Evolutionary conservation across 2,329 filamentous ascomycete species (phyloP).

Genomic region (Conoideocrella luteorostrata): DNA sequence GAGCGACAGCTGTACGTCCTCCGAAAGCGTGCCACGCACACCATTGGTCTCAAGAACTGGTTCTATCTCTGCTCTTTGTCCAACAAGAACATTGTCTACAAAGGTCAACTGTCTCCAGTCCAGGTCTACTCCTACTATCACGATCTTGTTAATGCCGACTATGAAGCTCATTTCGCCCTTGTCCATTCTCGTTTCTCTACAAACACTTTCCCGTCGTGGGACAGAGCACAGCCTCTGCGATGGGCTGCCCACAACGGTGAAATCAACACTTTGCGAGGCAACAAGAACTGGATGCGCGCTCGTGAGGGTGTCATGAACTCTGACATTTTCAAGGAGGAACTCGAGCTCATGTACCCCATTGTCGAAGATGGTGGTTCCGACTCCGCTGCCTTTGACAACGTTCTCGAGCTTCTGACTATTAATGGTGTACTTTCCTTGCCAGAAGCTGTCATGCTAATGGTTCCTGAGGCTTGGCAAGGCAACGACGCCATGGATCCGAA

Average conservation of each 20-base stretch:
- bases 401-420: slow-evolving; percentile 86
- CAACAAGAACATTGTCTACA: slow-evolving; percentile 99
- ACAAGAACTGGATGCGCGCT: slow-evolving; percentile 99
- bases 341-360: slow-evolving; percentile 86
- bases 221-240: slow-evolving; percentile 88
- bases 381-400: slow-evolving; percentile 95
- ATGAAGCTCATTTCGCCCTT: slow-evolving; percentile 92
- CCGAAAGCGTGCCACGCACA: slow-evolving; percentile 89
- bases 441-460: slow-evolving; percentile 97
- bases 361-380: slow-evolving; percentile 96
- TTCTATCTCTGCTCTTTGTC: slow-evolving; percentile 96
- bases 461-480: slow-evolving; percentile 96
- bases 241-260: slow-evolving; percentile 99
- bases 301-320: slow-evolving; percentile 93
- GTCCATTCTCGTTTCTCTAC: slow-evolving; percentile 97
- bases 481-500: slow-evolving; percentile 87
- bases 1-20: slow-evolving; percentile 92
- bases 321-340: slow-evolving; percentile 83
- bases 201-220: slow-evolving; percentile 98
- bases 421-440: slow-evolving; percentile 93
- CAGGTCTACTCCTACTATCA: slow-evolving; percentile 99
- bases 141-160: slow-evolving; percentile 93
- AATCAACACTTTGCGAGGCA: slow-evolving; percentile 93
- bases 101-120: slow-evolving; percentile 87
- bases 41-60: slow-evolving; percentile 94